Evolutionary conservation across 2,329 filamentous ascomycete genomes (phyloP).

Genomic region (Xylaria sp.): DNA sequence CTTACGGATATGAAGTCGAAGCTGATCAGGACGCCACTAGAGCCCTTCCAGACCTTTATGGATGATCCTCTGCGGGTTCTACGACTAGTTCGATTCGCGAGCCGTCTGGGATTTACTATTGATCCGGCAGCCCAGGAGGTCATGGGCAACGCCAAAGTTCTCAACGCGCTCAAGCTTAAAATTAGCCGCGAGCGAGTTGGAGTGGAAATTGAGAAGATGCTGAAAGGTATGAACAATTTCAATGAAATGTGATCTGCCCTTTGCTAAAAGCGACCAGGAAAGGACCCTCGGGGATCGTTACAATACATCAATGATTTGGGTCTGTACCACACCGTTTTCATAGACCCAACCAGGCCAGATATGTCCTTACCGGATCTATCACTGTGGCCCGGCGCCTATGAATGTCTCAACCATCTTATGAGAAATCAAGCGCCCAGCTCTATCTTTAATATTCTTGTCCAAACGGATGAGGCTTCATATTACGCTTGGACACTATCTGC

Average conservation of each 20-base stretch:
- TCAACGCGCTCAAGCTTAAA: slow-evolving; percentile 81
- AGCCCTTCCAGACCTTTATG: slow-evolving; percentile 90
- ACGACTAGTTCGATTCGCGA: slow-evolving; percentile 89
- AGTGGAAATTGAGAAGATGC: slow-evolving; percentile 89
- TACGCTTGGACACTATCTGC: slow-evolving; percentile 81
- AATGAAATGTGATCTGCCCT: not conserved
- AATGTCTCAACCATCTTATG: slow-evolving; percentile 68
- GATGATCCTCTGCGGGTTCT: slow-evolving; percentile 92
- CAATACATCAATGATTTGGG: slow-evolving; percentile 71
- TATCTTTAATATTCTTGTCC: slow-evolving; percentile 65
- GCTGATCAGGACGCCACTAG: slow-evolving; percentile 85
- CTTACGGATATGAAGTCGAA: slow-evolving; percentile 76
- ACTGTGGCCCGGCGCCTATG: slow-evolving; percentile 72
- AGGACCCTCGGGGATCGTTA: slow-evolving; percentile 44
- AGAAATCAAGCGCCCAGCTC: slow-evolving; percentile 57
- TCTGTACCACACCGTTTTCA: slow-evolving; percentile 79
- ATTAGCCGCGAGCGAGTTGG: slow-evolving; percentile 93
- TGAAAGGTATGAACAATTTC: slow-evolving; percentile 66
- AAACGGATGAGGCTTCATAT: slow-evolving; percentile 72
- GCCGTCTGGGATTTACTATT: slow-evolving; percentile 82
- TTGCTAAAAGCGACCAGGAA: slow-evolving; percentile 40
- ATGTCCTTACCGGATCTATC: slow-evolving; percentile 65
- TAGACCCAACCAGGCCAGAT: slow-evolving; percentile 68
- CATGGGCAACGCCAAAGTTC: slow-evolving; percentile 84
- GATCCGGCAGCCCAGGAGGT: slow-evolving; percentile 72